Evolutionary conservation across 2,329 filamentous ascomycete genomes (phyloP).

Genomic region (Phyllosticta paracitricarpa): DNA sequence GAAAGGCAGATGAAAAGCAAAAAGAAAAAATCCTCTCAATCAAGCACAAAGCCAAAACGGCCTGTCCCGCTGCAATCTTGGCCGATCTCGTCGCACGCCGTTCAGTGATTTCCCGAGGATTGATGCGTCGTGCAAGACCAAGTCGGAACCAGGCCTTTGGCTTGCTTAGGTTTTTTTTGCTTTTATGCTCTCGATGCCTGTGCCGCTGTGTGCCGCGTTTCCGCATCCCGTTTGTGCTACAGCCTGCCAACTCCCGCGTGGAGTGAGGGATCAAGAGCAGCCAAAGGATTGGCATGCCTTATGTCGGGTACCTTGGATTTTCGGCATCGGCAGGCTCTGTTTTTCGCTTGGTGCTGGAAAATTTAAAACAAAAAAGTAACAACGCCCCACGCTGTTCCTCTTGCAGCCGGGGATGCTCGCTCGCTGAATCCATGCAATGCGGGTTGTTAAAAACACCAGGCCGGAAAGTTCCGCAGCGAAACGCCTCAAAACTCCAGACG

Average conservation of each 20-base stretch:
- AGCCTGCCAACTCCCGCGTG: neutral
- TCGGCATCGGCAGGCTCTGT: neutral
- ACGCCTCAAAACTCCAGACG: neutral
- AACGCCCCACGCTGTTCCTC: neutral
- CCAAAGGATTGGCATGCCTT: neutral
- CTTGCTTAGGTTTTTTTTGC: neutral
- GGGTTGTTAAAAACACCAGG: neutral
- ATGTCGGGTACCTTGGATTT: neutral
- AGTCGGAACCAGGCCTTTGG: no score
- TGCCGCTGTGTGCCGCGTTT: neutral
- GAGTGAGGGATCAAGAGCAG: neutral
- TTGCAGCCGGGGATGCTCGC: neutral
- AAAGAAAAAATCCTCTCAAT: no score
- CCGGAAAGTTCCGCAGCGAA: neutral
- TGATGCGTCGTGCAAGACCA: no score
- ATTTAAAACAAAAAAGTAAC: neutral
- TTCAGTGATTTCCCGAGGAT: neutral
- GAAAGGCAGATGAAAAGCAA: no score
- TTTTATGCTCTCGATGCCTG: neutral
- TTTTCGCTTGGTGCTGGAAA: neutral
- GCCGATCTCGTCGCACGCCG: neutral
- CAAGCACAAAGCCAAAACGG: no score
- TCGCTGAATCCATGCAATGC: neutral
- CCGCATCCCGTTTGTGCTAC: neutral
- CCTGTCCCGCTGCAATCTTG: no score